Evolutionary conservation across 1,284 basidiomycete species (phyloP), one percentile per base, ranked within the genome.

Genomic region (Ganoderma sinense): DNA sequence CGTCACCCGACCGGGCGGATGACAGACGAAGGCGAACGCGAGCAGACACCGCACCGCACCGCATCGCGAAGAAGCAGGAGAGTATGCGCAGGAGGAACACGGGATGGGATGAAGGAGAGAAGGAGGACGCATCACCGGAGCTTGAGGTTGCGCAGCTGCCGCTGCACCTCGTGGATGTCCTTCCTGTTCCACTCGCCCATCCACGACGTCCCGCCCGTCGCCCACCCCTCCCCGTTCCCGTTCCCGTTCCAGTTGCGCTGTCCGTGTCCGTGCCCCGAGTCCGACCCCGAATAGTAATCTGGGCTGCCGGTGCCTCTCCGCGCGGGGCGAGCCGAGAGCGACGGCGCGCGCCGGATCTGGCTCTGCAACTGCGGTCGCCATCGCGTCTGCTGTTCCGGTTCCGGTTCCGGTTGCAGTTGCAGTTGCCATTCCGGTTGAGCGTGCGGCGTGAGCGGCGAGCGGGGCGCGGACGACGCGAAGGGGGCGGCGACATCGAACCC

Each of bases 111-210:
- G n/a, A n/a, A n/a, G n/a, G n/a, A n/a, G n/a, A n/a, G n/a, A n/a
- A n/a, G n/a, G n/a, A n/a, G n/a, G n/a, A n/a, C n/a, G n/a, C 63
- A 18, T 70, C 67, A 73, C 43, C 71, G 69, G 29, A 62, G 45
- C 60, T 66, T 66, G 40, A 80, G 73, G 23, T 68, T 69, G 11
- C 79, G 73, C 69, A 80, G 71, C 69, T 78, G 75, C 29, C 73
- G 67, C 72, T 79, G 79, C 66, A 80, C 79, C 69, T 80, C 79
- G 45, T 69, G 67, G 68, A 80, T 80, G 64, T 80, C 77, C 68
- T 63, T 74, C 66, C 78, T 64, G 72, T 80, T 80, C 78, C 79
- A 80, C 69, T 80, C 79, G 45, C 79, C 79, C 41, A 63, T 73
- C 78, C 79, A 79, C 51, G 64, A 64, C n/a, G 65, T 56, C 18